Percentiles rank a stretch among this genome's conserved stretches.
Conservation (phyloP, 2,329 filamentous ascomycete genomes). For the Arthrobotrys iridis region DNA sequence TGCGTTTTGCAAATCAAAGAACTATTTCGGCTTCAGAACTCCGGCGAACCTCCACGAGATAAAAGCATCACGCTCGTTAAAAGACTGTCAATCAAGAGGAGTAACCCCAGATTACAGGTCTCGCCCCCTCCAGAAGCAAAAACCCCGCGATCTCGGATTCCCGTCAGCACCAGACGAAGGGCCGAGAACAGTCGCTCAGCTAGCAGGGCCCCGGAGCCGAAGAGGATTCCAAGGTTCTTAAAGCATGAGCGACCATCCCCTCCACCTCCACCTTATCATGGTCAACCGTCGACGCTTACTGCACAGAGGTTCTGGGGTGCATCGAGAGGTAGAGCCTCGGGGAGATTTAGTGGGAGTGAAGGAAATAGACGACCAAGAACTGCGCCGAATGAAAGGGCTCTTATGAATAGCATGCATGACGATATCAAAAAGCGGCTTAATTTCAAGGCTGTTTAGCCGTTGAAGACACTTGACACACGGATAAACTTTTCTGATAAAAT, state of each 20-base stretch:
- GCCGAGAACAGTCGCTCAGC: neutral
- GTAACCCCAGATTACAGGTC: neutral
- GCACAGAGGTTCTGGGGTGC: neutral
- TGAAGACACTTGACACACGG: neutral
- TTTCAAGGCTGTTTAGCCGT: neutral
- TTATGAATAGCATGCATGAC: neutral
- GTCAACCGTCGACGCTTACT: neutral
- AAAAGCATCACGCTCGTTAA: neutral
- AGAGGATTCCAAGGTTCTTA: constrained; percentile 20
- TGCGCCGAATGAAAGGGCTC: neutral
- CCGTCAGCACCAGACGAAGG: neutral
- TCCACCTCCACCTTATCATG: neutral
- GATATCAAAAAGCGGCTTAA: constrained; percentile 7
- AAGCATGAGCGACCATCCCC: neutral
- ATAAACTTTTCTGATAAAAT: neutral
- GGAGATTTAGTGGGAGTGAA: neutral
- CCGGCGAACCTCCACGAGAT: neutral
- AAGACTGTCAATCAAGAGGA: neutral
- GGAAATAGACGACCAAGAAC: neutral
- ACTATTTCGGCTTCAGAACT: neutral
- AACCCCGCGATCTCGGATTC: neutral
- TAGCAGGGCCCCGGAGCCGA: neutral
- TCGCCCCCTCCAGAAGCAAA: neutral
- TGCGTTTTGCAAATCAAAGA: constrained; percentile 9
- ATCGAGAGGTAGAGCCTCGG: neutral